Base-by-base conservation (phyloP, 2,329 filamentous ascomycete species). In the Cytospora schulzeri region DNA sequence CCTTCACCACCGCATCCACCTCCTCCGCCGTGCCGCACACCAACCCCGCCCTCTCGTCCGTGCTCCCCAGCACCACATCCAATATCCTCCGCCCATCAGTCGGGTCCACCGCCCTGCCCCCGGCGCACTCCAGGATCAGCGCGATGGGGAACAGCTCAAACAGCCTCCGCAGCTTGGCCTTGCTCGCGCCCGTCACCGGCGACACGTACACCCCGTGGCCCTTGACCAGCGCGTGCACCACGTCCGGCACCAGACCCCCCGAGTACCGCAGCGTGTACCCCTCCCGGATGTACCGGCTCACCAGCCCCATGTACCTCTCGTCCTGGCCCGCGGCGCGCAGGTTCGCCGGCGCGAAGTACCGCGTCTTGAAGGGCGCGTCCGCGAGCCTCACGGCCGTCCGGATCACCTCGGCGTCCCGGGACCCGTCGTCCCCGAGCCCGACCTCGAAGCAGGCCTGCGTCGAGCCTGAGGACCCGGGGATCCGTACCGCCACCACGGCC, bases 281-380 rank as follows among this genome's bases (percentile, higher is more conserved):
- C 50, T 81, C 71, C n/a, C 66, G 55, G 9, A 88, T 81, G 65
- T 81, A 88, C 6, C 76, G 72, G 28, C 75, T 74, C 5, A 88
- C 74, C 0, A 88, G 77, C 0, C 58, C 64, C 72, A 80, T 77
- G 71, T 88, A 89, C 31, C 69, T 68, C 7, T 73, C 69, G 53
- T 82, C 76, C 22, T 87, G 81, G 0, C 81, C 80, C 0, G 86
- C 85, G 0, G 83, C 79, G 12, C 86, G 83, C 61, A 88, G 73
- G 69, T 89, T 89, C 5, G 86, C 86, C 0, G 86, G 86, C 0
- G 86, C 84, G 69, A 89, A 88, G 71, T 88, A 88, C 0, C 81
- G 78, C 29, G 83, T 83, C 68, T 78, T 80, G 68, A 77, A 77
- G 0, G 79, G 77, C 3, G 76, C 68, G 0, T 67, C 48, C 0